Evolutionary conservation across 495 filamentous ascomycete genomes (phyloP).

Genomic region (Annulohypoxylon stygium): DNA sequence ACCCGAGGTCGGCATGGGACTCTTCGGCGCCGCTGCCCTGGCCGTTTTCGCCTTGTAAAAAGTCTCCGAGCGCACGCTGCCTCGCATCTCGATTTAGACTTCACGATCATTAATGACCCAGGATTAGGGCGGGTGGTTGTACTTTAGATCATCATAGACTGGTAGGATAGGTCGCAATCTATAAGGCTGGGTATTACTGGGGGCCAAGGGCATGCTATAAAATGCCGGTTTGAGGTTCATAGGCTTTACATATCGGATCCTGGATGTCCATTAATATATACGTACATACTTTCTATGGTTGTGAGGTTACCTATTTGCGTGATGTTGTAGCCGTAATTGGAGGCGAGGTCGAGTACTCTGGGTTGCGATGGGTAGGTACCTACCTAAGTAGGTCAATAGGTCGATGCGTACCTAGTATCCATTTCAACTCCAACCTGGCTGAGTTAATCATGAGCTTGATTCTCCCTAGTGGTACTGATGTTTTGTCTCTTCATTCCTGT

Average conservation of each 20-base stretch:
- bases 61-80: background rate
- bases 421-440: no score
- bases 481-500: background rate
- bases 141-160: conserved; percentile 44
- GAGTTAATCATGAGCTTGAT: no score
- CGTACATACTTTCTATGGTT: background rate
- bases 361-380: background rate
- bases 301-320: background rate
- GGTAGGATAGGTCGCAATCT: conserved; percentile 34
- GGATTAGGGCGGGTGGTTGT: conserved; percentile 30
- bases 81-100: conserved; percentile 14
- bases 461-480: no score
- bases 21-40: conserved; percentile 43
- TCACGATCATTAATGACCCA: conserved; percentile 37
- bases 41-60: conserved; percentile 41
- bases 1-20: conserved; percentile 43
- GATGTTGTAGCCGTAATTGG: background rate
- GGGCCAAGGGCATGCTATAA: conserved; percentile 9
- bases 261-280: conserved; percentile 22
- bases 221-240: background rate
- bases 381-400: background rate
- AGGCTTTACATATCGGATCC: conserved; percentile 12
- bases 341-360: background rate
- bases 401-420: background rate
- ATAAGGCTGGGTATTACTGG: conserved; percentile 18